Conservation (phyloP, 768 basidiomycete species). For the Macrocybe gigantea region DNA sequence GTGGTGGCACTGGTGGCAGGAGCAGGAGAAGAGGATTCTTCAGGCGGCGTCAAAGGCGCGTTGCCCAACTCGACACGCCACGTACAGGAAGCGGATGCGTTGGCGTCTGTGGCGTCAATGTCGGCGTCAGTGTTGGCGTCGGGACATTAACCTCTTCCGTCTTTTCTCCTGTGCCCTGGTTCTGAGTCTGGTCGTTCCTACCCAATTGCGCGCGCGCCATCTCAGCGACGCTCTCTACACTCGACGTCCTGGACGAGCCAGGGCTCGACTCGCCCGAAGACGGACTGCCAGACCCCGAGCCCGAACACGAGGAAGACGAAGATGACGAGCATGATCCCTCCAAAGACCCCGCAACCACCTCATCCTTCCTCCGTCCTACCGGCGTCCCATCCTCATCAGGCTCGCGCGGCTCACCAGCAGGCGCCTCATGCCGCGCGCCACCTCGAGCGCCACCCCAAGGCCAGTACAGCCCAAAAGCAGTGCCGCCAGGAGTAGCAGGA, state of each 20-base stretch:
- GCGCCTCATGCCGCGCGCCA: too few species aligned
- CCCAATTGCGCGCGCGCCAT: neutral
- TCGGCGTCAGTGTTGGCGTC: neutral
- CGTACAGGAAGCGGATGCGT: too few species aligned
- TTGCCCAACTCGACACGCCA: too few species aligned
- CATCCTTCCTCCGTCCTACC: neutral
- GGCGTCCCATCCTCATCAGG: slow-evolving; percentile 3
- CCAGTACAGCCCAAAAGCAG: neutral
- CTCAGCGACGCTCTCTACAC: neutral
- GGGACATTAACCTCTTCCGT: too few species aligned
- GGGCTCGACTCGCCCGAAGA: too few species aligned
- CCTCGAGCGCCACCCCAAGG: neutral
- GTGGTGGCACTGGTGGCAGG: too few species aligned
- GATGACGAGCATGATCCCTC: slow-evolving; percentile 26
- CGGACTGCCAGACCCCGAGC: too few species aligned
- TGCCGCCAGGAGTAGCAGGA: slow-evolving; percentile 8
- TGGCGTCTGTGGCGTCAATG: neutral
- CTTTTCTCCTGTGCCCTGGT: too few species aligned
- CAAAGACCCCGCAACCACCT: slow-evolving; percentile 15
- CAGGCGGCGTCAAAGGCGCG: too few species aligned
- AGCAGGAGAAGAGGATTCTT: too few species aligned
- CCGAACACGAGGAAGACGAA: slow-evolving; percentile 2
- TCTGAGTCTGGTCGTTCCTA: too few species aligned
- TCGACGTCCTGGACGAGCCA: slow-evolving; percentile 8
- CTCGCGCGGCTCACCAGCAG: neutral